Conservation (phyloP, 768 basidiomycete genomes). For the Boletus vinaceobasis region DNA sequence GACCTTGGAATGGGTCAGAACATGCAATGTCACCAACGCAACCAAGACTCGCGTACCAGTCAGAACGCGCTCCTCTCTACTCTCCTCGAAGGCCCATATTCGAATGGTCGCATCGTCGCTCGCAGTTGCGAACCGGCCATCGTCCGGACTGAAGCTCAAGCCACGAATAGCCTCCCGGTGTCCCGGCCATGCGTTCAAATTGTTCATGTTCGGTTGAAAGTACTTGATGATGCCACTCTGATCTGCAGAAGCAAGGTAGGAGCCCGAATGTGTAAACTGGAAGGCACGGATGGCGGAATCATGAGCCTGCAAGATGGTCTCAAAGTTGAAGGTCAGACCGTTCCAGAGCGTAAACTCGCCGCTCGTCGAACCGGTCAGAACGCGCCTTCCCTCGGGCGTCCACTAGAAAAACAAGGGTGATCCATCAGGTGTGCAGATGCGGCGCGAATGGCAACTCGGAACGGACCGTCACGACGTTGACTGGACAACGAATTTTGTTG, state of each 20-base stretch:
- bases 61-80: constrained; percentile 81
- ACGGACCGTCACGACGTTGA: constrained; percentile 90
- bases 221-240: constrained; percentile 96
- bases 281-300: constrained; percentile 91
- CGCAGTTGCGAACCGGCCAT: constrained; percentile 87
- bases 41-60: constrained; percentile 49
- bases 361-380: constrained; percentile 92
- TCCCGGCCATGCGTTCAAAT: constrained; percentile 89
- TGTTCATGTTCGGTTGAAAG: constrained; percentile 99
- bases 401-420: constrained; percentile 51
- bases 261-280: constrained; percentile 88
- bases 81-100: constrained; percentile 94
- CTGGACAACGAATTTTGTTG: constrained; percentile 97
- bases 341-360: constrained; percentile 99
- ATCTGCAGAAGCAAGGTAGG: constrained; percentile 90
- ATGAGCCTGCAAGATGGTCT: constrained; percentile 98
- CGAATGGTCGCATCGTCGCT: constrained; percentile 94
- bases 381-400: constrained; percentile 93
- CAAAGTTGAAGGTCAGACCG: constrained; percentile 98
- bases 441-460: not conserved
- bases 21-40: not conserved
- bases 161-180: constrained; percentile 95
- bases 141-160: constrained; percentile 88
- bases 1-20: too few relatives aligned
- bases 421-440: not conserved